Evolutionary conservation across 2,329 filamentous ascomycete species (phyloP).

Genomic region (Fusarium hostae): DNA sequence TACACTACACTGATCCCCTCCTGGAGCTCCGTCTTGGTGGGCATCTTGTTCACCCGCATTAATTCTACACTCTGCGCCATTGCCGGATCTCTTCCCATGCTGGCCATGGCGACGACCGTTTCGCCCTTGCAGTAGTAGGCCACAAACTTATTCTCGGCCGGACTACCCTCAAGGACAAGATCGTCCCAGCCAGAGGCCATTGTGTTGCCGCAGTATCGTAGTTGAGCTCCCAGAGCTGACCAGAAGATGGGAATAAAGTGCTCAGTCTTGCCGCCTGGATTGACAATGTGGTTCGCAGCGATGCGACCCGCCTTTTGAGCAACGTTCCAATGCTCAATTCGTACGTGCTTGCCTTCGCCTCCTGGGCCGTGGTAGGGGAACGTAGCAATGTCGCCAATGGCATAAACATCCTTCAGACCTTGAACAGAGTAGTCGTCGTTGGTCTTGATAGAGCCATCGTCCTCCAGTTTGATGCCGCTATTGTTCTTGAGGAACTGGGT

Average conservation of each 20-base stretch:
- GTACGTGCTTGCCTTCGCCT: constrained; percentile 75
- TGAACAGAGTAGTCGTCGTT: constrained; percentile 82
- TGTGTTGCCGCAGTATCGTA: constrained; percentile 94
- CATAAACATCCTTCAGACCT: constrained; percentile 85
- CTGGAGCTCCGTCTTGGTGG: constrained; percentile 79
- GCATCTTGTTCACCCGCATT: constrained; percentile 86
- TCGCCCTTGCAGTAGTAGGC: constrained; percentile 92
- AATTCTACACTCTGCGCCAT: constrained; percentile 86
- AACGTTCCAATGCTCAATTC: constrained; percentile 99
- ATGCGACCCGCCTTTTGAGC: constrained; percentile 90
- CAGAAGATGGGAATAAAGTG: constrained; percentile 95
- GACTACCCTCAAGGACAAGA: constrained; percentile 80
- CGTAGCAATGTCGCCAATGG: constrained; percentile 93
- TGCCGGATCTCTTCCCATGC: constrained; percentile 88
- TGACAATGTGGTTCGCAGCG: constrained; percentile 80
- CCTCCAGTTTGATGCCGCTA: constrained; percentile 73
- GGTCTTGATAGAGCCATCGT: constrained; percentile 86
- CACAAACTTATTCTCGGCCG: constrained; percentile 82
- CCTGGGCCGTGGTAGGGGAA: constrained; percentile 95
- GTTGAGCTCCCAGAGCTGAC: constrained; percentile 89
- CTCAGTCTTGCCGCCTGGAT: constrained; percentile 69
- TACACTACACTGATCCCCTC: constrained; percentile 65
- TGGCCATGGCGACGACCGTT: constrained; percentile 87
- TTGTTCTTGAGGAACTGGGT: constrained; percentile 85
- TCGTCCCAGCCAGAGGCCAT: constrained; percentile 80